Conservation (phyloP, 2,329 filamentous ascomycete species). For the Ceratocystis colombiana region DNA sequence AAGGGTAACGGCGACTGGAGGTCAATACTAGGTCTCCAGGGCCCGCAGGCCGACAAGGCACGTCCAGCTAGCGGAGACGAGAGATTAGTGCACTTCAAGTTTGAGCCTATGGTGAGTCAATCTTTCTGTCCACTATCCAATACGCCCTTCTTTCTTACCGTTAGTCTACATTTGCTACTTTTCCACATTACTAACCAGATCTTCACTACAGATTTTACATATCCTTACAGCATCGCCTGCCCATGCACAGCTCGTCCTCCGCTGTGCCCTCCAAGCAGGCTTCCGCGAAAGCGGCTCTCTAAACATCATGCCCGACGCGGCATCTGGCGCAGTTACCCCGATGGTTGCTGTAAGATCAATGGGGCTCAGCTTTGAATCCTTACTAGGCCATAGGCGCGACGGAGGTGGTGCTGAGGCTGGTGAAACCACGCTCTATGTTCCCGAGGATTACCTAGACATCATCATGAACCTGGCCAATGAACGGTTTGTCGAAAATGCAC, state of each 20-base stretch:
- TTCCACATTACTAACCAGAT: not conserved
- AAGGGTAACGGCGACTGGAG: slow-evolving; percentile 29
- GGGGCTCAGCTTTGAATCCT: slow-evolving; percentile 69
- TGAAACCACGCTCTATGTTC: slow-evolving; percentile 44
- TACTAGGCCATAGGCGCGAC: slow-evolving; percentile 51
- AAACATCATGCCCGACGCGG: slow-evolving; percentile 41
- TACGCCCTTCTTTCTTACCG: not conserved
- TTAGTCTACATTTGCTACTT: not conserved
- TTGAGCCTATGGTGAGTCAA: slow-evolving; percentile 76
- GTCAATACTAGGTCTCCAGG: slow-evolving; percentile 37
- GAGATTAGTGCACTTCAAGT: slow-evolving; percentile 71
- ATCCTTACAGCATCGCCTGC: slow-evolving; percentile 64
- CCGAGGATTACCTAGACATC: slow-evolving; percentile 54
- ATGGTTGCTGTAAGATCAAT: slow-evolving; percentile 80
- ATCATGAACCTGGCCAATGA: slow-evolving; percentile 64
- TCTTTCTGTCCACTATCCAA: slow-evolving; percentile 2
- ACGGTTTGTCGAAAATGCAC: slow-evolving; percentile 58
- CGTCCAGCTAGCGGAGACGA: slow-evolving; percentile 30
- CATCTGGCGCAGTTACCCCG: slow-evolving; percentile 39
- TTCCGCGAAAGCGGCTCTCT: slow-evolving; percentile 86
- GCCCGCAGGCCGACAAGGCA: slow-evolving; percentile 28
- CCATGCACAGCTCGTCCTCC: slow-evolving; percentile 65
- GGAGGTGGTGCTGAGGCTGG: slow-evolving; percentile 34
- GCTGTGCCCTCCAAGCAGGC: slow-evolving; percentile 67
- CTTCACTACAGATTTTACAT: slow-evolving; percentile 63